Base-by-base conservation (phyloP, 495 filamentous ascomycete species). In the Talaromyces nanjingensis region DNA sequence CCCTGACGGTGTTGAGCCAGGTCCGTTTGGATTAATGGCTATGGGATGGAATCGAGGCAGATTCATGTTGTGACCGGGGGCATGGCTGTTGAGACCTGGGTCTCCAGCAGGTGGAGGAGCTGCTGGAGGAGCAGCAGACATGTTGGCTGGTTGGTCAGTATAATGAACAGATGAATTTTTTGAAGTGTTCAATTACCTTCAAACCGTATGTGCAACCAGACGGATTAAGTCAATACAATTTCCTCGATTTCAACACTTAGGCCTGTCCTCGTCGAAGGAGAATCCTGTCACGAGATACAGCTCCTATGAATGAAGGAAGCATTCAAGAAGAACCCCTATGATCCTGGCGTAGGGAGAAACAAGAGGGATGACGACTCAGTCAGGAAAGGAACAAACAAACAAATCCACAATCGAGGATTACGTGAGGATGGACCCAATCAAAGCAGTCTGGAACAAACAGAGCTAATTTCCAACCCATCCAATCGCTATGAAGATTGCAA, bases 31-130 rank as follows among this genome's bases (percentile, higher is more conserved):
- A 65, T 81, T 81, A 72, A 79, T 81, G 62, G 78, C 78, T 67
- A 81, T 79, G 33, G 78, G 76, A 59, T 79, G 77, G 55, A 79
- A 79, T 39, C 78, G 76, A 39, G 76, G 75, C 2, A 79, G 69
- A 65, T 67, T 68, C 68, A 73, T 73, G 31, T 68, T 71, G 72
- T 77, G 76, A 58, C 70, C 66, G 31, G 70, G 69, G 33, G 65
- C 53, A 49, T 54, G 61, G 39, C 72, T 71, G 62, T 76, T 77
- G 18, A 79, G 63, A 12, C 72, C 73, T 68, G 70, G 71, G 45
- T 78, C 76, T 42, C 72, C 71, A 60, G 72, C 72, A 45, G 69
- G 22, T 29, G 77, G 74, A 55, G 73, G 67, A 68, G 77, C 76
- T 37, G 74, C 75, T 39, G 76, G 49, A 27, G 60, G 72, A 60